These are phyloP conservation scores for Nitzschia putrida DNA, from an alignment of 108 stramenopile species.

Conservation along the genomic window DNA sequence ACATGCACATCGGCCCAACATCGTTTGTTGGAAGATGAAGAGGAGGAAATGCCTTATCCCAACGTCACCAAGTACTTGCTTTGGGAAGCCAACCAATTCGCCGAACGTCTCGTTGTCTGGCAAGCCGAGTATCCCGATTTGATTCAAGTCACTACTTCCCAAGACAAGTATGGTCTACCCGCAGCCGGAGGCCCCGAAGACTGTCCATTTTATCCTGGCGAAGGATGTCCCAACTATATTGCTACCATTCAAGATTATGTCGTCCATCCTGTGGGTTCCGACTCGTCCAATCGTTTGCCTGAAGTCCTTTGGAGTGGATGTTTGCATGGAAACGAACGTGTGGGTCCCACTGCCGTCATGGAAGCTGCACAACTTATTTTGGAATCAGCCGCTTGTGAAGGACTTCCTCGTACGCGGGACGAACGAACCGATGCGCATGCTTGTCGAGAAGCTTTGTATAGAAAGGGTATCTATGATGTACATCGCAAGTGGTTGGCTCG, in stretches of 20 bases:
- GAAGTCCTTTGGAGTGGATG: slow-evolving; percentile 95
- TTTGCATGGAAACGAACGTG: slow-evolving; percentile 95
- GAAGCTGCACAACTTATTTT: slow-evolving; percentile 52
- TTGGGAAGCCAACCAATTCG: slow-evolving; percentile 42
- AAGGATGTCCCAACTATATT: slow-evolving; percentile 80
- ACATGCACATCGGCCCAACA: too few species aligned
- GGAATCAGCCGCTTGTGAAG: slow-evolving; percentile 75
- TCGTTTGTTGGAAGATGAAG: background rate
- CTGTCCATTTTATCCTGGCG: slow-evolving; percentile 47
- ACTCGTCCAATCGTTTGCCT: slow-evolving; percentile 60
- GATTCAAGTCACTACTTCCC: slow-evolving; percentile 61
- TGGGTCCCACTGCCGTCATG: slow-evolving; percentile 79
- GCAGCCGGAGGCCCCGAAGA: slow-evolving; percentile 59
- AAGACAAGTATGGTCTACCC: slow-evolving; percentile 74
- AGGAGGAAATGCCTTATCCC: background rate
- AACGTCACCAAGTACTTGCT: slow-evolving; percentile 24
- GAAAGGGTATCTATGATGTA: slow-evolving; percentile 54
- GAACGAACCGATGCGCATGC: slow-evolving; percentile 33
- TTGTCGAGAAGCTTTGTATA: slow-evolving; percentile 51
- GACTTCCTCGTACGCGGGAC: slow-evolving; percentile 38
- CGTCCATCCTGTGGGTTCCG: slow-evolving; percentile 67
- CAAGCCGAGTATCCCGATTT: slow-evolving; percentile 61
- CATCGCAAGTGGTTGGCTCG: slow-evolving; percentile 82
- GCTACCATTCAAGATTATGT: slow-evolving; percentile 75
- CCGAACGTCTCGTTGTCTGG: slow-evolving; percentile 37